phyloP scores from a whole-genome alignment of 2,329 filamentous ascomycete species.

The Penicillium janthinellum region DNA sequence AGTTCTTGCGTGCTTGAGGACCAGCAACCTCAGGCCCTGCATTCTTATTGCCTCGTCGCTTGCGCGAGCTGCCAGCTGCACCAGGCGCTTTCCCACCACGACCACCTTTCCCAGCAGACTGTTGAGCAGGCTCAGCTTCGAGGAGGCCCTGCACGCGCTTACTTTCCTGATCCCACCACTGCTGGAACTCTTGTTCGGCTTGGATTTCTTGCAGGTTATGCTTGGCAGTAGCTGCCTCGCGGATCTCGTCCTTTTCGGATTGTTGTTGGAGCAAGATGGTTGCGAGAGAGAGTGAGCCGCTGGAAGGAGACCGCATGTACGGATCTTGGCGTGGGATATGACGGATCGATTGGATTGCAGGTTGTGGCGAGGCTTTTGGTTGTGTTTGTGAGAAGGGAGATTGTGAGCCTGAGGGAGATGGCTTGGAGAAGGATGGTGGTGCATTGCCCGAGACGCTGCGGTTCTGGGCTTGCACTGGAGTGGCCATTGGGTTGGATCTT shows the following conservation, averaged over 20 bases:
- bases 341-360: slow-evolving; percentile 48
- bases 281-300: slow-evolving; percentile 72
- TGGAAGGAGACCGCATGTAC: slow-evolving; percentile 54
- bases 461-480: slow-evolving; percentile 53
- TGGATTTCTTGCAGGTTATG: slow-evolving; percentile 92
- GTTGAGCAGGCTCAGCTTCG: slow-evolving; percentile 24
- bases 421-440: slow-evolving; percentile 17
- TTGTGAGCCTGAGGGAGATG: slow-evolving; percentile 34
- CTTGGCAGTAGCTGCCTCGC: slow-evolving; percentile 77
- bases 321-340: slow-evolving; percentile 50
- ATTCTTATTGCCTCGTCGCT: slow-evolving; percentile 22
- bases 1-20: slow-evolving; percentile 8
- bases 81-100: slow-evolving; percentile 20
- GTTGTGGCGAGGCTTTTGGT: slow-evolving; percentile 29
- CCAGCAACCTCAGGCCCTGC: slow-evolving; percentile 1
- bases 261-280: slow-evolving; percentile 89
- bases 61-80: slow-evolving; percentile 17
- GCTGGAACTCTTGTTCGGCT: slow-evolving; percentile 92
- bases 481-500: slow-evolving; percentile 29
- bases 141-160: slow-evolving; percentile 39
- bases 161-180: slow-evolving; percentile 53
- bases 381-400: slow-evolving; percentile 23
- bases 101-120: slow-evolving; percentile 17
- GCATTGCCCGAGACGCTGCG: slow-evolving; percentile 30
- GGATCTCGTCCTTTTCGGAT: slow-evolving; percentile 77